Evolutionary conservation across 2,329 filamentous ascomycete species (phyloP), one percentile per base, ranked within the genome.

Genomic region (Pleoardoris graminearum): DNA sequence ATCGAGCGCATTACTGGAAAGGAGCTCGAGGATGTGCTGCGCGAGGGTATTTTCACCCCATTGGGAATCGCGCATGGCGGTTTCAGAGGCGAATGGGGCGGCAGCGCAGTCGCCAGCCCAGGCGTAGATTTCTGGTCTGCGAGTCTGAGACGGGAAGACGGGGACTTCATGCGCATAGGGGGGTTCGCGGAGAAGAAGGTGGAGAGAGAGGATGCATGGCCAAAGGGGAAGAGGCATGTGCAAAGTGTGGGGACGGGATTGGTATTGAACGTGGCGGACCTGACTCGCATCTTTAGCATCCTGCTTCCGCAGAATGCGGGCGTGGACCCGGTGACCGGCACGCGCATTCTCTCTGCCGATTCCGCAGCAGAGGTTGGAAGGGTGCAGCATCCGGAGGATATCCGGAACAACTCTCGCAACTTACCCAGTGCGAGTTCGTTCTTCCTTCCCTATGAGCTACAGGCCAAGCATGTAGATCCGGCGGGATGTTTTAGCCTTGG

Each of bases 61-160:
- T 38, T 68, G 6, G 55, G 51, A 1, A 39, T 67, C 3, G 32
- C 30, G 12, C 38, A 36, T 7, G 62, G 51, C 2, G 61, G 61
- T 2, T 59, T 56, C 25, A 54, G 62, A 32, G 55, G 61, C 3
- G 38, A 47, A 7, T 60, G 54, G 36, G 62, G 62, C 11, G 50
- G 50, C 2, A 35, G 22, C 7, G 63, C 57, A 1, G 75, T 80
- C 32, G 77, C 83, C 55, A 79, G 74, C 51, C 41, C 27, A 5
- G 32, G 27, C 2, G 22, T 42, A 2, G 41, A 43, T 4, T 83
- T 87, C 76, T 74, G 85, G 50, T 83, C 82, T 0, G 79, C 72
- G 1, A 59, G 70, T 0, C 71, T 79, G 0, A 85, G 86, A 80
- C 78, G 77, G 57, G 61, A 71, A 1, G 51, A 55, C n/a, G 57